Percentiles rank a stretch among this genome's conserved stretches.
Evolutionary conservation across 1,284 basidiomycete genomes (phyloP).

Genomic region (Trichosporon faecale): DNA sequence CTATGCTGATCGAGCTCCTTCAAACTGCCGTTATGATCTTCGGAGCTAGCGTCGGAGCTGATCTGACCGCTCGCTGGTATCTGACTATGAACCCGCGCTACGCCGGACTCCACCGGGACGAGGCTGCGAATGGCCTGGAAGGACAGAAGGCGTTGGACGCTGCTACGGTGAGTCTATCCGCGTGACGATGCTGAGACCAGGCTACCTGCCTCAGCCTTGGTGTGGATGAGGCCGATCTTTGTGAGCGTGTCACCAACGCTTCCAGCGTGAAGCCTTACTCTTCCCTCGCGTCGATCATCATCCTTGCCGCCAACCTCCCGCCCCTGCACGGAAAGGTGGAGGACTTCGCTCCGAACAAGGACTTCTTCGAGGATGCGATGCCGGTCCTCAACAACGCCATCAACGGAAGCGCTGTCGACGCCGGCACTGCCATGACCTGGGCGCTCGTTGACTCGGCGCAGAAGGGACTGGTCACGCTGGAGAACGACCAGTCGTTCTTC

Average conservation of each 20-base stretch:
- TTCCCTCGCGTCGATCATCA: slow-evolving; percentile 33
- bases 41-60: slow-evolving; percentile 28
- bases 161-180: slow-evolving; percentile 20
- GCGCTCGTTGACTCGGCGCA: slow-evolving; percentile 18
- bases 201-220: slow-evolving; percentile 13
- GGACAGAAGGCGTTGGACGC: slow-evolving; percentile 23
- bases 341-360: slow-evolving; percentile 12
- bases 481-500: slow-evolving; percentile 33
- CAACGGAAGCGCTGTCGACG: slow-evolving; percentile 30
- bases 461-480: slow-evolving; percentile 15
- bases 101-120: slow-evolving; percentile 20
- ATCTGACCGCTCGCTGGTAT: slow-evolving; percentile 36
- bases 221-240: slow-evolving; percentile 24
- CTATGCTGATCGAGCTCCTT: slow-evolving; percentile 34
- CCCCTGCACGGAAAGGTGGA: not conserved
- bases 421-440: slow-evolving; percentile 29
- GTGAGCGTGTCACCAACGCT: slow-evolving; percentile 25
- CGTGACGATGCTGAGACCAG: not conserved
- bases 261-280: slow-evolving; percentile 27
- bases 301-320: slow-evolving; percentile 28
- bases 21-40: slow-evolving; percentile 32
- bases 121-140: slow-evolving; percentile 14
- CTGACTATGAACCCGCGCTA: slow-evolving; percentile 32
- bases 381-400: slow-evolving; percentile 29
- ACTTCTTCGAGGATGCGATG: slow-evolving; percentile 32